Evolutionary conservation across 2,329 filamentous ascomycete species (phyloP), one percentile per base, ranked within the genome.

Genomic region (Phyllosticta paracitricarpa): DNA sequence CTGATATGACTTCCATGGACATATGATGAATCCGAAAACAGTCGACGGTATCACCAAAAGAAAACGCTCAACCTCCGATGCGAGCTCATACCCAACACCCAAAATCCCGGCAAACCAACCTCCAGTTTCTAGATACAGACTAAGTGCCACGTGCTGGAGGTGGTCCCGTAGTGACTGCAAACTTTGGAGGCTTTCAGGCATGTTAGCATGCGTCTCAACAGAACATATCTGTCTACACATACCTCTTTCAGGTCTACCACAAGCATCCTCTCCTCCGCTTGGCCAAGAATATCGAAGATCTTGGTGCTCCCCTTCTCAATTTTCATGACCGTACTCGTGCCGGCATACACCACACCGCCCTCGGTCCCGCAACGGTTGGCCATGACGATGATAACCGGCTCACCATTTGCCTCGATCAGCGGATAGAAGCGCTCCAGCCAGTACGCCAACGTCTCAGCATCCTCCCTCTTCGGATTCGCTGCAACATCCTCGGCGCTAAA

Each of bases 401-500:
- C 60, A 9, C 14, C 28, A 14, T 28, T 22, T 22, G 25, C 25
- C 40, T 76, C 73, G 1, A 79, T 69, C 51, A 80, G 66, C 0
- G 89, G 89, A 61, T 88, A 84, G 3, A 93, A 78, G 0, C 89
- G 81, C 19, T 83, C 81, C 0, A 90, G 77, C 89, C 89, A 93
- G 67, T 93, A 93, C 0, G 83, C 82, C 8, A 93, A 70, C 0
- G 88, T 91, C 25, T 89, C 84, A 74, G 89, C 80, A 65, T 92
- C 89, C 0, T 88, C 87, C 57, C 82, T 65, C 65, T 76, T 28
- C 66, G 77, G 62, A 68, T 83, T 69, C 77, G 84, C 7, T 63
- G 62, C 19, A 67, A 77, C 1, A 72, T 78, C 67, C 78, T 80
- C 63, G 78, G 84, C 61, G 71, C 77, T 1, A 25, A 83, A 70